A percentile compares a stretch with the other conserved stretches of the same genome.
phyloP scores from a whole-genome alignment of 73 alveolate genomes.

The Halteria grandinella region DNA sequence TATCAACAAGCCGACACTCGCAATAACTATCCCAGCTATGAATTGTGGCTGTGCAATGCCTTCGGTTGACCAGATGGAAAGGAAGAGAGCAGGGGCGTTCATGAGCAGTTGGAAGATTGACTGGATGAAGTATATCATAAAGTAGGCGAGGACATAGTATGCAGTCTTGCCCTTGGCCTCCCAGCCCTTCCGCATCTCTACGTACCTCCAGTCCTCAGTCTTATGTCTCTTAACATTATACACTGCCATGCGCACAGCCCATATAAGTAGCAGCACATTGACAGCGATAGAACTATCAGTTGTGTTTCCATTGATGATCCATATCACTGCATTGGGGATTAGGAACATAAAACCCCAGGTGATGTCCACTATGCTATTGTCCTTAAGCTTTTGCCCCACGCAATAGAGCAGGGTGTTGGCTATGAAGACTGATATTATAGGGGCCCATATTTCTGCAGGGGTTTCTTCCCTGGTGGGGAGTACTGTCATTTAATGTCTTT shows the following conservation, averaged over 20 bases:
- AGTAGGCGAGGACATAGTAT: slow-evolving; percentile 28
- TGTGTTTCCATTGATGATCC: slow-evolving; percentile 17
- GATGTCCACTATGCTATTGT: slow-evolving; percentile 59
- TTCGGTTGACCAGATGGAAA: slow-evolving; percentile 28
- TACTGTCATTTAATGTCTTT: background rate
- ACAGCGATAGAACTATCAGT: slow-evolving; percentile 41
- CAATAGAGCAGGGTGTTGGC: slow-evolving; percentile 19
- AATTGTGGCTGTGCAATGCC: slow-evolving; percentile 41
- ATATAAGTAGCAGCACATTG: slow-evolving; percentile 14
- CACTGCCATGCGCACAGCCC: slow-evolving; percentile 64
- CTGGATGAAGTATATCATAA: slow-evolving; percentile 46
- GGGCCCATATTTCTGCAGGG: slow-evolving; percentile 12
- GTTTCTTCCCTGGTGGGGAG: background rate
- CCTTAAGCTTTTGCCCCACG: slow-evolving; percentile 39
- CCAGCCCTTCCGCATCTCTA: slow-evolving; percentile 63
- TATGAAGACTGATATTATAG: slow-evolving; percentile 17
- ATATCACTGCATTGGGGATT: slow-evolving; percentile 24
- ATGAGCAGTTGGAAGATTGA: slow-evolving; percentile 34
- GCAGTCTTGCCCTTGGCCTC: slow-evolving; percentile 30
- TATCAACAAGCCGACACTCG: slow-evolving; percentile 6
- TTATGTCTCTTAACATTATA: slow-evolving; percentile 37
- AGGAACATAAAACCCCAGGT: slow-evolving; percentile 63
- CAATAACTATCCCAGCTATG: slow-evolving; percentile 19
- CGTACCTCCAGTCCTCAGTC: slow-evolving; percentile 71
- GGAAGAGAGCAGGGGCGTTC: slow-evolving; percentile 43